Evolutionary conservation across 2,329 filamentous ascomycete genomes (phyloP), one percentile per base, ranked within the genome.

Genomic region (Ophiostoma perfectum): DNA sequence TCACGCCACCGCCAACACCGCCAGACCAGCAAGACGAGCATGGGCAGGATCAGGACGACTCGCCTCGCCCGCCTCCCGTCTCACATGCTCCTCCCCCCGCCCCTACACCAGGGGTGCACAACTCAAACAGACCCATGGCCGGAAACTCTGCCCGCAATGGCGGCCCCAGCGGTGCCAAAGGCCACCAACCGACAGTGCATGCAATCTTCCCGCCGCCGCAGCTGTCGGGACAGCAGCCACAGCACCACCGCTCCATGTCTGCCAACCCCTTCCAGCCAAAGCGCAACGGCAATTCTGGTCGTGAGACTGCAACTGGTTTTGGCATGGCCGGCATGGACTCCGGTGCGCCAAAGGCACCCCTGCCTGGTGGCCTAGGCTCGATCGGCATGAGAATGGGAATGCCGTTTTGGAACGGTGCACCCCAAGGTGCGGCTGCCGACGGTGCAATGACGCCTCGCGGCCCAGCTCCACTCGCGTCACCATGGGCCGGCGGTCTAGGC

Each of bases 191-290:
- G 8, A n/a, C 6, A 4, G 39, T 39, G 3, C 60, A 63, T 42
- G 60, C 60, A 38, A 18, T 63, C 38, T 63, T 63, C 39, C 60
- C 60, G 60, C 60, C 60, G 2, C 39, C 60, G 6, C 60, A 63
- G 16, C 18, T 42, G 60, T 18, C 42, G 16, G n/a, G 11, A 8
- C 41, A 44, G 4, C 60, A 41, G 39, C 14, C 60, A 12, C 63
- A 64, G n/a, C 62, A 44, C 8, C 60, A 47, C 42, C 63, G 63
- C n/a, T 64, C 41, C 42, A 64, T 64, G 63, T 64, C 63, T 14
- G 63, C 63, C n/a, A 64, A 64, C 41, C 63, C 63, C 41, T 64
- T 64, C 63, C 63, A 47, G 41, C 41, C 41, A 14, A 44, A 64
- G 18, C 63, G 18, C 9, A 18, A 44, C 18, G 63, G 63, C 42